Conservation (phyloP, 208 protist species). For the Leishmania lainsoni region DNA sequence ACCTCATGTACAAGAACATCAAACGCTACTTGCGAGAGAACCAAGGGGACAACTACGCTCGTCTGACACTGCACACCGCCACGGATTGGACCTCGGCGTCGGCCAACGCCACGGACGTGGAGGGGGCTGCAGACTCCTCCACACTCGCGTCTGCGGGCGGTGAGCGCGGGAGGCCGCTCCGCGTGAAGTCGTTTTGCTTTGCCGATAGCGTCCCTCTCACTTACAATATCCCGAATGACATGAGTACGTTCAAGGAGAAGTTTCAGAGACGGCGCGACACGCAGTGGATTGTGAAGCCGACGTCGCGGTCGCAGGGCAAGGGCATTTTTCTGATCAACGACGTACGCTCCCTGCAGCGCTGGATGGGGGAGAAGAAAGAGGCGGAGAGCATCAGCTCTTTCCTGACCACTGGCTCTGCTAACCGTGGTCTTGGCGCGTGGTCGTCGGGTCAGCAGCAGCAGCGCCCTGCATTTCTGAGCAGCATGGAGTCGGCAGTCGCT, state of each 20-base stretch:
- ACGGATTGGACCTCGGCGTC: slow-evolving; percentile 49
- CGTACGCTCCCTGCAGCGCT: slow-evolving; percentile 86
- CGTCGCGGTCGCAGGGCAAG: slow-evolving; percentile 91
- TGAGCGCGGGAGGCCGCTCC: background rate
- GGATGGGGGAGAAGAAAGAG: slow-evolving; percentile 71
- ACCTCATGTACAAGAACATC: slow-evolving; percentile 98
- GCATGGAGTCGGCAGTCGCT: slow-evolving; percentile 7
- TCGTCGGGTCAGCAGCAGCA: slow-evolving; percentile 24
- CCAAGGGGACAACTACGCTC: slow-evolving; percentile 33
- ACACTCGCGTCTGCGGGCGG: background rate
- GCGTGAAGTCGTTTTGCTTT: slow-evolving; percentile 46
- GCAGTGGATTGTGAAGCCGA: slow-evolving; percentile 97
- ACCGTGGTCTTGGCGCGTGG: slow-evolving; percentile 13
- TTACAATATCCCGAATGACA: slow-evolving; percentile 94
- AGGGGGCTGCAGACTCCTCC: background rate
- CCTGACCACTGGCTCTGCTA: slow-evolving; percentile 15
- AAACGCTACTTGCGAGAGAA: slow-evolving; percentile 85
- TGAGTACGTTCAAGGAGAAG: slow-evolving; percentile 95
- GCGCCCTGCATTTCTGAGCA: slow-evolving; percentile 10
- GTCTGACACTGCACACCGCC: slow-evolving; percentile 42
- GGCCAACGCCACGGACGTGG: slow-evolving; percentile 15
- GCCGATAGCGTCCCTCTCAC: slow-evolving; percentile 92
- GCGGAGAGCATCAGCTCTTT: slow-evolving; percentile 39
- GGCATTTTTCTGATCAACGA: slow-evolving; percentile 97
- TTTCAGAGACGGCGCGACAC: slow-evolving; percentile 77